These are phyloP conservation scores for Cornus suecica DNA, from an alignment of 148 eudicot genomes.

Conservation along the genomic window DNA sequence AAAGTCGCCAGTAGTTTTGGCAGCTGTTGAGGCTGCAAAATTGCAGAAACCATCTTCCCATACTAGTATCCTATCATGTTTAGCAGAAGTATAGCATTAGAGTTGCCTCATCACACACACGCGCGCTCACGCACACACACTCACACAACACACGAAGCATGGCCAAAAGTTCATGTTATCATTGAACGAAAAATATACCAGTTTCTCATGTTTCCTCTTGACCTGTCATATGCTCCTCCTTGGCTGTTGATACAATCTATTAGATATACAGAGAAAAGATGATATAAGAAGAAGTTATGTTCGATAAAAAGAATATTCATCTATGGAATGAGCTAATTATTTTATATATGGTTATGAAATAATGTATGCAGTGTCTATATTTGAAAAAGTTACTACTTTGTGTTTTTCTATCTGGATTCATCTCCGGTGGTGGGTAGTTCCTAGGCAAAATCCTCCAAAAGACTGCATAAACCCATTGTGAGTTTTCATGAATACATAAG, in stretches of 20 bases:
- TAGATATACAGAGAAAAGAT: not conserved
- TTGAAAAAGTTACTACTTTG: not conserved
- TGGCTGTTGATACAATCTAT: slow-evolving; percentile 77
- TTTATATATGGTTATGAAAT: no score
- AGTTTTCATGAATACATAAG: slow-evolving; percentile 70
- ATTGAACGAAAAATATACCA: slow-evolving; percentile 40
- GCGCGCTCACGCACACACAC: not conserved
- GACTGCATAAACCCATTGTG: slow-evolving; percentile 99
- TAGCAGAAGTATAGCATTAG: not conserved
- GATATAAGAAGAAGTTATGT: not conserved
- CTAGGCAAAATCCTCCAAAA: slow-evolving; percentile 98
- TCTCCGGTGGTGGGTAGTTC: slow-evolving; percentile 97
- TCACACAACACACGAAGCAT: not conserved
- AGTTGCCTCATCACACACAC: no score
- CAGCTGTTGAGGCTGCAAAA: slow-evolving; percentile 72
- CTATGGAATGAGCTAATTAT: no score
- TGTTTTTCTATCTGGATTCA: not conserved
- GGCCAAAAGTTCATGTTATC: not conserved
- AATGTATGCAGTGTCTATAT: no score
- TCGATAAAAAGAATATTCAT: no score
- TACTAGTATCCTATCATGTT: slow-evolving; percentile 71
- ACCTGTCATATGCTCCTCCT: slow-evolving; percentile 95
- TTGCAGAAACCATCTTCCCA: slow-evolving; percentile 99
- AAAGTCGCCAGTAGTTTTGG: slow-evolving; percentile 40
- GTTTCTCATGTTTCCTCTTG: slow-evolving; percentile 95